Base-by-base conservation (phyloP, 805 yeast species). In the Peterozyma toletana region DNA sequence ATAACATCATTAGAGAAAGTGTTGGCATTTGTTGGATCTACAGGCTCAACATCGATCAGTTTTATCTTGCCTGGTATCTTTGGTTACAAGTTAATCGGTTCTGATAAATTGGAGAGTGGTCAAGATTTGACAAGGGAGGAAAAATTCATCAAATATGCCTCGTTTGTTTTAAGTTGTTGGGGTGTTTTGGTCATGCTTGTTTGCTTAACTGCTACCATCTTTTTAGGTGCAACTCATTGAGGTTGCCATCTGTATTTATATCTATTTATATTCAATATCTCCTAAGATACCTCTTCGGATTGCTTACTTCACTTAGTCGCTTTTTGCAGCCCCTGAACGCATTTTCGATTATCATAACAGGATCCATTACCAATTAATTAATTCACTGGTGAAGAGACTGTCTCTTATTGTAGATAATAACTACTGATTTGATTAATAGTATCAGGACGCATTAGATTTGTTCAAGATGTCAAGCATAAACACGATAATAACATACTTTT, bases 11-110 rank as follows among this genome's bases (percentile, higher is more conserved):
- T 89, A 52, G 95, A 91, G 27, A 75, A 81, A 39, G 90, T 90
- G 11, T 66, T 89, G 51, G 89, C 96, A 1, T 68, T 89, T 50
- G 96, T 89, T 3, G 97, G 97, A 2, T 86, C 96, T 1, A 88
- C 96, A 0, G 96, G 96, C 0, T 86, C 96, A 1, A 89, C 96
- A 0, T 78, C 95, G 5, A 88, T 90, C 41, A 88, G 96, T 11
- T 89, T 89, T 57, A 88, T 87, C 29, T 69, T 89, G 39, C 97
- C 97, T 0, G 96, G 96, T 0, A 65, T 87, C 17, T 87, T 89
- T 57, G 95, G 91, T 3, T 87, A 75, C 63, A 80, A 75, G 52
- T 68, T 89, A 47, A 74, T 86, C 43, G 83, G 78, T n/a, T 63
- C 75, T 5, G 73, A 68, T 15, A 21, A 47, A 44, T 33, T n/a